These are phyloP conservation scores for Aspergillus ustus DNA, from an alignment of 2,329 filamentous ascomycete genomes.

Conservation along the genomic window DNA sequence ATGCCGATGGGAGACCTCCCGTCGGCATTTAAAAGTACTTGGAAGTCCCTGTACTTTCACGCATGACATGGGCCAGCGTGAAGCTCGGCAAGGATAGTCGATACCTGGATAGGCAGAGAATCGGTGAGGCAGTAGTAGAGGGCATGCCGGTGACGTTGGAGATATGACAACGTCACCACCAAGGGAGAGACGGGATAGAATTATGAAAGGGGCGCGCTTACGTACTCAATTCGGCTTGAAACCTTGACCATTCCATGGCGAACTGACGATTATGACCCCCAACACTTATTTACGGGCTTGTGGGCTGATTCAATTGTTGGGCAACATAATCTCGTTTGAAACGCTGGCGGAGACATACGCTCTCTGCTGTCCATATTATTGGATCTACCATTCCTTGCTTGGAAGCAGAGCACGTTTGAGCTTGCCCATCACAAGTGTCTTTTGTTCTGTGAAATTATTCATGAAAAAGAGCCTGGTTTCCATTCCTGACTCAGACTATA, in stretches of 20 bases:
- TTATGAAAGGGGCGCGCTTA: neutral
- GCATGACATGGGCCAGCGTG: neutral
- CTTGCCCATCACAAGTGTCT: neutral
- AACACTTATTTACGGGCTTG: neutral
- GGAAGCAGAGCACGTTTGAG: slow-evolving; percentile 5
- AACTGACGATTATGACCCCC: too few relatives aligned
- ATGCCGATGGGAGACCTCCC: slow-evolving; percentile 3
- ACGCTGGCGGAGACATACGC: neutral
- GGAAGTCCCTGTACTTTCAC: slow-evolving; percentile 9
- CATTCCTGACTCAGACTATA: neutral
- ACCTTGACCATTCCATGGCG: neutral
- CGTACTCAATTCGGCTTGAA: neutral
- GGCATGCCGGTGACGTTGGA: neutral
- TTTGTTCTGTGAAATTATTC: neutral
- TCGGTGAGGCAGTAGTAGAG: neutral
- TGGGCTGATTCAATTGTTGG: neutral
- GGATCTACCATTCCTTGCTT: slow-evolving; percentile 11
- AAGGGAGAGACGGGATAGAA: neutral
- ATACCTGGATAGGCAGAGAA: neutral
- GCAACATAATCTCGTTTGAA: neutral
- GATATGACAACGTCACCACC: neutral
- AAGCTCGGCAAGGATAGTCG: neutral
- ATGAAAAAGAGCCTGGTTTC: neutral
- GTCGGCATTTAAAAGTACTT: slow-evolving; percentile 4
- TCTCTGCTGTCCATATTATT: neutral